Evolutionary conservation across 768 basidiomycete species (phyloP).

Genomic region (Suillus subaureus): DNA sequence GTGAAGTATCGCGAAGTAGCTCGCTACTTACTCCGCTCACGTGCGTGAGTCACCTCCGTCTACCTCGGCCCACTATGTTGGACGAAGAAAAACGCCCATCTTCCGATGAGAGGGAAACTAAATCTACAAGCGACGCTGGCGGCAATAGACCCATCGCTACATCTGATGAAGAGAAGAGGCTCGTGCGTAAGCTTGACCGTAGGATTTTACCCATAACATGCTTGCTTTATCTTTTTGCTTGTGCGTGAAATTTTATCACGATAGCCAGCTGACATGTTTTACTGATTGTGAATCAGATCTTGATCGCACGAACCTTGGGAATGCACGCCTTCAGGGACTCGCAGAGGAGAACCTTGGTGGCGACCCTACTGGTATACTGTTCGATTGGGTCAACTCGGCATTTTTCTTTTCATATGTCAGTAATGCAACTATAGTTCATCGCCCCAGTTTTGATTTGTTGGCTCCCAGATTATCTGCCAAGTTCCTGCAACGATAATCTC

Average conservation of each 20-base stretch:
- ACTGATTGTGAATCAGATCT: slow-evolving; percentile 40
- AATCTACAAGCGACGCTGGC: not conserved
- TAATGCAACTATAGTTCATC: slow-evolving; percentile 8
- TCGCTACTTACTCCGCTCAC: not conserved
- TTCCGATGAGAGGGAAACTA: slow-evolving; percentile 1
- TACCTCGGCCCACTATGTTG: not conserved
- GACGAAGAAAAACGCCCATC: slow-evolving; percentile 12
- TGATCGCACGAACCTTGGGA: slow-evolving; percentile 78
- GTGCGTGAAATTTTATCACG: slow-evolving; percentile 41
- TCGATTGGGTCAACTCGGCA: slow-evolving; percentile 73
- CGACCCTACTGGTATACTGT: slow-evolving; percentile 64
- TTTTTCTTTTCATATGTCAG: slow-evolving; percentile 82
- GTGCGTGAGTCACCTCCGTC: not conserved
- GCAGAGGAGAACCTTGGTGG: slow-evolving; percentile 65
- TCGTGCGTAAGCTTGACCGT: slow-evolving; percentile 40
- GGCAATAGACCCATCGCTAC: slow-evolving; percentile 21
- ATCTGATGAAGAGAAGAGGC: slow-evolving; percentile 36
- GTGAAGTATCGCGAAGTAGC: not conserved
- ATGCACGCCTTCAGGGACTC: slow-evolving; percentile 77
- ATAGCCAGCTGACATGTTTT: not conserved
- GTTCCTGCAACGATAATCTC: slow-evolving; percentile 66
- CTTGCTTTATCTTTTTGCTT: slow-evolving; percentile 74
- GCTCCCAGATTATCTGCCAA: slow-evolving; percentile 62
- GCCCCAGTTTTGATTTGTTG: not conserved
- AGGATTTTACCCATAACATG: slow-evolving; percentile 56